Evolutionary conservation across 2,329 filamentous ascomycete species (phyloP).

Genomic region (Clathrospora elynae): DNA sequence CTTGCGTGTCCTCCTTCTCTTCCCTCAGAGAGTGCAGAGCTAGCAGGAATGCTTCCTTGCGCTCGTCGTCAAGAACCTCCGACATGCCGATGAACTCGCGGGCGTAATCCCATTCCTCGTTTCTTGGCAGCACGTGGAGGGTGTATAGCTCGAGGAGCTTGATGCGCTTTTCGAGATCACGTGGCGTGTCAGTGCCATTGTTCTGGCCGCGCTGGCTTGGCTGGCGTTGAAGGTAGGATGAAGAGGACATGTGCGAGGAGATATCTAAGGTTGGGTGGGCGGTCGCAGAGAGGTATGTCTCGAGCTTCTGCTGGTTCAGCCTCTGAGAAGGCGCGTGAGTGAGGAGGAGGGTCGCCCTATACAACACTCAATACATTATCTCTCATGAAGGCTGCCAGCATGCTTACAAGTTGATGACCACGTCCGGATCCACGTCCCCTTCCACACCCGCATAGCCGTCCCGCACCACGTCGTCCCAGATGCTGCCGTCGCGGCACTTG

Average conservation of each 20-base stretch:
- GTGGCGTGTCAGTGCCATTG: constrained; percentile 78
- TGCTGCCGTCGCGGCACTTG: constrained; percentile 83
- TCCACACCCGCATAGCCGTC: constrained; percentile 88
- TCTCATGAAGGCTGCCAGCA: neutral
- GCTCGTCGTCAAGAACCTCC: constrained; percentile 88
- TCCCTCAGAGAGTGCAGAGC: constrained; percentile 83
- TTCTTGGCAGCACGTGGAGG: constrained; percentile 89
- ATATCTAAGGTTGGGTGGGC: constrained; percentile 75
- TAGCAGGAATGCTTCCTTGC: constrained; percentile 84
- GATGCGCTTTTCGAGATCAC: constrained; percentile 80
- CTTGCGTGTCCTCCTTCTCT: constrained; percentile 75
- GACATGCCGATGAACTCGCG: constrained; percentile 86
- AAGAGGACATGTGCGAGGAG: constrained; percentile 63
- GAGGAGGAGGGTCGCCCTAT: constrained; percentile 82
- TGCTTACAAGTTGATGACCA: constrained; percentile 82
- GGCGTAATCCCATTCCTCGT: constrained; percentile 95
- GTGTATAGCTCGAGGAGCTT: constrained; percentile 96
- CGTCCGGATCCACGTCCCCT: constrained; percentile 90
- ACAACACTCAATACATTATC: constrained; percentile 6
- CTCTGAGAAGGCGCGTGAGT: constrained; percentile 85
- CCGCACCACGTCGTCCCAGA: constrained; percentile 93
- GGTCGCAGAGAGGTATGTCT: constrained; percentile 83
- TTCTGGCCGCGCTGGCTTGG: constrained; percentile 36
- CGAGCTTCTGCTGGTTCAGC: constrained; percentile 83
- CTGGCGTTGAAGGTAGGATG: constrained; percentile 40